Conservation (phyloP, 2,329 filamentous ascomycete genomes). For the Aspergillus quadrilineatus region DNA sequence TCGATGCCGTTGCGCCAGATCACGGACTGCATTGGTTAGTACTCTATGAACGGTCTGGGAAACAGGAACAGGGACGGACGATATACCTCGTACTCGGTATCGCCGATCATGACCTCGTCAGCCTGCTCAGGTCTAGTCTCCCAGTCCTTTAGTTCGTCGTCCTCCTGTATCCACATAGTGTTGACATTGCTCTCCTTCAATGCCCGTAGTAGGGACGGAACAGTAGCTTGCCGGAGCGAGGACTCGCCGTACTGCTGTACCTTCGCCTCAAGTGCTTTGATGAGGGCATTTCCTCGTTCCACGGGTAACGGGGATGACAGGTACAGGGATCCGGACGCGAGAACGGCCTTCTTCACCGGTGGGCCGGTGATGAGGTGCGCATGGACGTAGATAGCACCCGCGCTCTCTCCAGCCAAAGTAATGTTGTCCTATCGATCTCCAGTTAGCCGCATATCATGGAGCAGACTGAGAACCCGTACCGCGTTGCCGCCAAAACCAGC, state of each 20-base stretch:
- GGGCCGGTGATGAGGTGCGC: conserved; percentile 40
- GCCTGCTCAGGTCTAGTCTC: conserved; percentile 33
- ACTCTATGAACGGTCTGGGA: too few relatives aligned
- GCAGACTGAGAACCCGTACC: conserved; percentile 20
- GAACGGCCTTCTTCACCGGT: conserved; percentile 34
- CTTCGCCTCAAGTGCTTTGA: conserved; percentile 30
- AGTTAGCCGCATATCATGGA: neutral
- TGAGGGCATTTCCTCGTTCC: conserved; percentile 32
- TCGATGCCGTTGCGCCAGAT: conserved; percentile 49
- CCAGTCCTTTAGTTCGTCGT: conserved; percentile 40
- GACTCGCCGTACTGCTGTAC: conserved; percentile 26
- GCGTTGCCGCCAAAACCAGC: conserved; percentile 43
- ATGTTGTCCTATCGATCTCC: conserved; percentile 33
- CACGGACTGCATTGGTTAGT: conserved; percentile 35
- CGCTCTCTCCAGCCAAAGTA: conserved; percentile 49
- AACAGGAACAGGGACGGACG: neutral
- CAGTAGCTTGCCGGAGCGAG: conserved; percentile 33
- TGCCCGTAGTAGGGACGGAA: conserved; percentile 34
- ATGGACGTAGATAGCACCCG: conserved; percentile 48
- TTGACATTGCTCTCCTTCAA: conserved; percentile 39
- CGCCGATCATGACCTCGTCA: conserved; percentile 44
- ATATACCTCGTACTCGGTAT: conserved; percentile 45
- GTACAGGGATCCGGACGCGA: conserved; percentile 46
- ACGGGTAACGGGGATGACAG: conserved; percentile 45
- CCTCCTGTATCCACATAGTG: conserved; percentile 46